These are phyloP conservation scores for Massarina eburnea DNA, from an alignment of 2,329 filamentous ascomycete species.

Conservation along the genomic window DNA sequence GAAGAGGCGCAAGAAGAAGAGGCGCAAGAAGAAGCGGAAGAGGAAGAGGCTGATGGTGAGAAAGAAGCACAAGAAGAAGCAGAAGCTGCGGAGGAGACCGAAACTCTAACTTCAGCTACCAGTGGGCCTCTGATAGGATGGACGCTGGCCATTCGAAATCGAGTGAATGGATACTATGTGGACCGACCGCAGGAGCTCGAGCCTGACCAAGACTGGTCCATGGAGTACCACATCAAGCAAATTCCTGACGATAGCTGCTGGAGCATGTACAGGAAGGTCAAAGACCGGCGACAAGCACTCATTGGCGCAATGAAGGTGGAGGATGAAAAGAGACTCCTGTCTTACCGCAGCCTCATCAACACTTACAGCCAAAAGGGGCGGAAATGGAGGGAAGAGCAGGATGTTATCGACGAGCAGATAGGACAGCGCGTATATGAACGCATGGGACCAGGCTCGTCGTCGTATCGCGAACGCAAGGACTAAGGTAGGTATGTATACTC, in stretches of 20 bases:
- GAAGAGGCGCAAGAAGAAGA: neutral
- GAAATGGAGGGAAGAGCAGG: conserved; percentile 58
- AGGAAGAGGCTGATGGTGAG: neutral
- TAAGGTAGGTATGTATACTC: neutral
- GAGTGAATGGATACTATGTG: conserved; percentile 67
- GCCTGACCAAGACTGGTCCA: conserved; percentile 60
- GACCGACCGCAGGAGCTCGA: conserved; percentile 59
- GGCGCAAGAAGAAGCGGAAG: conserved; percentile 3
- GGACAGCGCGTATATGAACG: conserved; percentile 42
- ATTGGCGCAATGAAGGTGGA: conserved; percentile 44
- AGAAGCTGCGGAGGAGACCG: conserved; percentile 17
- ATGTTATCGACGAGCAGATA: conserved; percentile 52
- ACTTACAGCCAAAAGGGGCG: conserved; percentile 59
- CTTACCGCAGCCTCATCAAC: conserved; percentile 50
- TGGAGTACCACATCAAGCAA: conserved; percentile 79
- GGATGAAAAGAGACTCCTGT: conserved; percentile 39
- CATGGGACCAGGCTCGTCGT: conserved; percentile 31
- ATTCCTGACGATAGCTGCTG: conserved; percentile 22
- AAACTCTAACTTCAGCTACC: neutral
- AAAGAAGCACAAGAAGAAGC: conserved; percentile 1
- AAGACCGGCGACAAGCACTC: conserved; percentile 56
- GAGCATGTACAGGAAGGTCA: conserved; percentile 43
- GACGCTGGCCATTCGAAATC: conserved; percentile 71
- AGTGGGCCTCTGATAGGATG: conserved; percentile 61
- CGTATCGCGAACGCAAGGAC: neutral